phyloP scores from a whole-genome alignment of 1,284 basidiomycete species.

The Exobasidium cylindrosporum region DNA sequence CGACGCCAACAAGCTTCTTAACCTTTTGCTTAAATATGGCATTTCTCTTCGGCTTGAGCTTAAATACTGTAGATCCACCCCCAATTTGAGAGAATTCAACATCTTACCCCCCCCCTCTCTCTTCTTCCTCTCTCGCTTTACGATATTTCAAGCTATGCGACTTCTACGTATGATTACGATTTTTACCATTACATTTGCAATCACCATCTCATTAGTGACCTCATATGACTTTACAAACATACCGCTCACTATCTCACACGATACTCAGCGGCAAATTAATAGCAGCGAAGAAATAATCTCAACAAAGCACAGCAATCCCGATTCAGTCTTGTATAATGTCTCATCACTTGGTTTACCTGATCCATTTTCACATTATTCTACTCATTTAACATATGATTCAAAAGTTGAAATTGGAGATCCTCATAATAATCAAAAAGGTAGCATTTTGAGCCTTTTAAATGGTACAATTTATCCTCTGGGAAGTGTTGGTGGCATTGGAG shows the following conservation, averaged over 20 bases:
- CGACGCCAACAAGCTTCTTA: no score
- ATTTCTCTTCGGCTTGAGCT: no score
- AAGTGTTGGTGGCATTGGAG: slow-evolving; percentile 2
- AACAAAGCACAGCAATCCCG: not conserved
- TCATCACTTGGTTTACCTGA: not conserved
- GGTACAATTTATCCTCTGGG: slow-evolving; percentile 4
- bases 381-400: not conserved
- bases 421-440: slow-evolving; percentile 1
- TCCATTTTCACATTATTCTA: slow-evolving; percentile 6
- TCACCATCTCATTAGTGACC: not conserved
- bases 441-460: not conserved
- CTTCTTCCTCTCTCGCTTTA: not conserved
- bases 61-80: no score
- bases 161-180: not conserved
- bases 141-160: no score
- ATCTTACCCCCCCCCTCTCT: not conserved
- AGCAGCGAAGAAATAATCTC: no score
- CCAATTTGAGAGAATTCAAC: no score
- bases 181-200: not conserved
- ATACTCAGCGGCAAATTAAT: not conserved
- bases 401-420: slow-evolving; percentile 8
- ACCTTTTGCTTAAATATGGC: no score
- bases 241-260: not conserved
- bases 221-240: not conserved
- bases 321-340: not conserved